Evolutionary conservation across 78 protist species (phyloP).

Genomic region (Guillardia theta): DNA sequence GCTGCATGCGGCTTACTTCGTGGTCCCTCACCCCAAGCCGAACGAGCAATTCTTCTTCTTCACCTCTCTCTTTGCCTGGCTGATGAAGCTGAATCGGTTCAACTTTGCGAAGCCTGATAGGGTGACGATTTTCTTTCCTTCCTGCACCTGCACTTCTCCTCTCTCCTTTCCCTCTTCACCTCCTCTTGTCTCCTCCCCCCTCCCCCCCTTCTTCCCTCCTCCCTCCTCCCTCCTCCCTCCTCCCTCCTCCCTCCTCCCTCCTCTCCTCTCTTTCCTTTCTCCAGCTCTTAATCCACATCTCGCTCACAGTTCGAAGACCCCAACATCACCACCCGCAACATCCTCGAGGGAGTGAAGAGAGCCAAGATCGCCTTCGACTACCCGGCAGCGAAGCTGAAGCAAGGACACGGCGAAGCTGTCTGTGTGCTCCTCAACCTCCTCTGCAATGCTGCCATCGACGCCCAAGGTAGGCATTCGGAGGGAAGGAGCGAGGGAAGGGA

Average conservation of each 20-base stretch:
- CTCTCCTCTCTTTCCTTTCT: too few relatives aligned
- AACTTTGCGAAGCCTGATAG: neutral
- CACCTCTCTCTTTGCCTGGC: neutral
- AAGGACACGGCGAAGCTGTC: slow-evolving; percentile 7
- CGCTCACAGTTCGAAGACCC: slow-evolving; percentile 24
- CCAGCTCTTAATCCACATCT: too few relatives aligned
- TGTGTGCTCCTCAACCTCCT: neutral
- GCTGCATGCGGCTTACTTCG: neutral
- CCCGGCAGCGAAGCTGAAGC: neutral
- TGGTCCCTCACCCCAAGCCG: neutral
- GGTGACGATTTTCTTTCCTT: too few relatives aligned
- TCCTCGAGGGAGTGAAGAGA: neutral
- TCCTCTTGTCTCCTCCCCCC: too few relatives aligned
- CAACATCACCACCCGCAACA: neutral
- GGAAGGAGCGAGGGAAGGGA: too few relatives aligned
- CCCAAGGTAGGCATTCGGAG: too few relatives aligned
- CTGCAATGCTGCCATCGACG: neutral
- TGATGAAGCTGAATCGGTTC: neutral
- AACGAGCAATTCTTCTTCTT: slow-evolving; percentile 12
- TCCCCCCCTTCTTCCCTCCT: too few relatives aligned
- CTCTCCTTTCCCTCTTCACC: too few relatives aligned
- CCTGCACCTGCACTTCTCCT: too few relatives aligned
- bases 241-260: too few relatives aligned
- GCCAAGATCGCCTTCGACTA: neutral
- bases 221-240: too few relatives aligned